Base-by-base conservation (phyloP, 1,284 basidiomycete genomes). In the Fomitiporia mediterranea region DNA sequence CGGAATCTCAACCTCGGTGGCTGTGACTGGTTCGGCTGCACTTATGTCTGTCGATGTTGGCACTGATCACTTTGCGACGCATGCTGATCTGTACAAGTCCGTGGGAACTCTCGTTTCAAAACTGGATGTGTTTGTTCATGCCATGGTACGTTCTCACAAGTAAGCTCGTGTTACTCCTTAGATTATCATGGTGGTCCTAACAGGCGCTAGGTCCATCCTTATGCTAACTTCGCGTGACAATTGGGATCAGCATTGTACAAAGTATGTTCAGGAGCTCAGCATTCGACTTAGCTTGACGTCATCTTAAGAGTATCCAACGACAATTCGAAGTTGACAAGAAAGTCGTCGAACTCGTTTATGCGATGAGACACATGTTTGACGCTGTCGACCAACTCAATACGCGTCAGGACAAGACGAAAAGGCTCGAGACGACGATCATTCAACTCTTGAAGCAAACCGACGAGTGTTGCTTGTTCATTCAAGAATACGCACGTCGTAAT, bases 61-160 rank as follows among this genome's bases (percentile, higher is more conserved):
- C 2, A 6, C 4, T 5, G 11, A 11, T 13, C 9, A 28, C 9
- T 46, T 7, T 28, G 25, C 23, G 50, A 21, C n/a, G 5, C 19
- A 51, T 21, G 8, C 8, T n/a, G 37, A 40, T 17, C 17, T 51
- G 13, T 51, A 51, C 27, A 11, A 40, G 4, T 9, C 35, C 3
- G 17, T 51, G 15, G 50, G 50, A 11, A 39, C n/a, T 21, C 37
- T 51, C 15, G 13, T 51, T n/a, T 21, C 19, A 15, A 51, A 38
- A n/a, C 17, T 51, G 11, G 50, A 51, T 5, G 21, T 51, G 9
- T 27, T 51, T 27, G 19, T 19, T 37, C 11, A 40, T 17, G 32
- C 28, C 8, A 51, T 51, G 50, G 40, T 38, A 19, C 6, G 3
- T n/a, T 51, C 21, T 51, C 50, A 4, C 19, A 51, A 19, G 50